Evolutionary conservation across 2,329 filamentous ascomycete species (phyloP), one percentile per base, ranked within the genome.

Genomic region (Hypomyces perniciosus): DNA sequence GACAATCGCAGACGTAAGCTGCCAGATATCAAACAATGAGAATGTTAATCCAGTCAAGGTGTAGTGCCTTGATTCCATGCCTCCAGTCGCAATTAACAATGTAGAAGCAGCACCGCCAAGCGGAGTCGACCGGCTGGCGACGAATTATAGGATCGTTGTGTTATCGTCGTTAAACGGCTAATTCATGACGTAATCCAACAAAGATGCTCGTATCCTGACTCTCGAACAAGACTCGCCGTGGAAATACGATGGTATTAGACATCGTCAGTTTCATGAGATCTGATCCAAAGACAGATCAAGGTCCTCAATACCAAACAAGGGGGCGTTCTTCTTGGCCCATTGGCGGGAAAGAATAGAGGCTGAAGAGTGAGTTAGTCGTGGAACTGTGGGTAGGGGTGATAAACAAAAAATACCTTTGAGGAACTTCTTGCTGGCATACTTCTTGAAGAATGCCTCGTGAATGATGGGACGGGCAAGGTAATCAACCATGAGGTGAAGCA

Each of bases 401-500:
- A 33, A 12, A 30, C 29, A 26, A 51, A n/a, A 61, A 79, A 73
- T 83, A 96, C 92, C 91, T 77, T 99, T 99, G 62, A 97, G 75
- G 74, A 97, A 99, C 74, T 96, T 96, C 79, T 97, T 99, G 81
- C 90, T 95, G 51, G 93, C 93, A 69, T 99, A 99, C 73, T 99
- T 99, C 81, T 95, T 96, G 80, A 96, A 97, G 78, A 99, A 96
- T 35, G 93, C 95, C 68, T 97, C 92, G 65, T 99, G 93, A 40
- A 85, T 81, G 48, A 96, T 88, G 28, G 92, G 93, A 9, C 88
- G 84, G 53, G 88, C 87, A 37, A 99, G 85, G 68, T 99, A 99
- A 69, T 99, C 91, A 55, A 99, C 84, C 91, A 99, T 96, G 54
- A 97, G 79, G 62, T 86, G 81, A 65, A 96, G 89, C 38, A 97